Percentiles rank a stretch among this genome's conserved stretches.
Evolutionary conservation across 208 protist genomes (phyloP).

Genomic region (Leptomonas seymouri): DNA sequence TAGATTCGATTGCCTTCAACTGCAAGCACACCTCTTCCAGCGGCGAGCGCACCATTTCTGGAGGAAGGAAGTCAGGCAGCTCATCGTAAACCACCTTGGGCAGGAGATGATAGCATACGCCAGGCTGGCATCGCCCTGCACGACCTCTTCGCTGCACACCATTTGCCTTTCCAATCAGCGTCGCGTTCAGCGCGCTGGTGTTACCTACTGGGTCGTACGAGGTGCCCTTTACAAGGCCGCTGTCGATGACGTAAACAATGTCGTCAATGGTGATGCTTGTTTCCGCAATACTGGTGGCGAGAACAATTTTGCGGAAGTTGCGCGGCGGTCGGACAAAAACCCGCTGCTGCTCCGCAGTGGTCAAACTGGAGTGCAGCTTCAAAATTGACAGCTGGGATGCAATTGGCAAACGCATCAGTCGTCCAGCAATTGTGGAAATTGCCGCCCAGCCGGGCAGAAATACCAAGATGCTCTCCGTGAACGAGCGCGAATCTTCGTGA

Average conservation of each 20-base stretch:
- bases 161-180: slow-evolving; percentile 82
- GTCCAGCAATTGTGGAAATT: slow-evolving; percentile 68
- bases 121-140: slow-evolving; percentile 89
- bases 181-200: slow-evolving; percentile 74
- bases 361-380: slow-evolving; percentile 92
- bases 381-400: slow-evolving; percentile 74
- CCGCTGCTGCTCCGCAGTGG: slow-evolving; percentile 84
- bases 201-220: slow-evolving; percentile 85
- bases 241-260: slow-evolving; percentile 96
- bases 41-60: slow-evolving; percentile 92
- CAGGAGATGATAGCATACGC: slow-evolving; percentile 86
- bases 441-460: slow-evolving; percentile 92
- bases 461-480: slow-evolving; percentile 79
- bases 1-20: slow-evolving; percentile 80
- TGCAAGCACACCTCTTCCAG: slow-evolving; percentile 91
- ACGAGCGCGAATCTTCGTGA: slow-evolving; percentile 44
- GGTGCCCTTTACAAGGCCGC: slow-evolving; percentile 92
- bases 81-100: slow-evolving; percentile 61
- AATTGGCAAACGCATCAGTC: slow-evolving; percentile 48
- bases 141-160: slow-evolving; percentile 91
- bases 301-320: slow-evolving; percentile 90
- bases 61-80: slow-evolving; percentile 92
- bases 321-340: slow-evolving; percentile 89
- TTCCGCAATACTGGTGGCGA: slow-evolving; percentile 98
- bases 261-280: slow-evolving; percentile 97